Evolutionary conservation across 495 filamentous ascomycete genomes (phyloP).

Genomic region (Sabuloglossum arenarium): DNA sequence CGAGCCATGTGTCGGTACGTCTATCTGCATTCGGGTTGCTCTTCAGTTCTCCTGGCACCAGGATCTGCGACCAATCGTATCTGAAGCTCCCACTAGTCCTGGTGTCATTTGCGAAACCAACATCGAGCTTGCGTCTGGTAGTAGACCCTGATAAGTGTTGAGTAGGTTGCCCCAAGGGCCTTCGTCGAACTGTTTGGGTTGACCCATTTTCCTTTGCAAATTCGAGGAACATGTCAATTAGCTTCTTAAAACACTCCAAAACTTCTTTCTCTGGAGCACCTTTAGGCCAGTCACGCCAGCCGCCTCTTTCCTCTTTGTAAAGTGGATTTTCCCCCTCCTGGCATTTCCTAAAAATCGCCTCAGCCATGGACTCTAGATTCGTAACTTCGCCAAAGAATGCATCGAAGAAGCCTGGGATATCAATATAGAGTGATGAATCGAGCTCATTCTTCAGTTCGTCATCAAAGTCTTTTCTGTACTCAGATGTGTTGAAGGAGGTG

Average conservation of each 20-base stretch:
- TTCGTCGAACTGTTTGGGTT: slow-evolving; percentile 3
- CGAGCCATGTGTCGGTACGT: too few relatives aligned
- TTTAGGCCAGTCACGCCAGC: slow-evolving; percentile 1
- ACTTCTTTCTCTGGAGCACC: not conserved
- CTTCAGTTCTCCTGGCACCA: slow-evolving; percentile 24
- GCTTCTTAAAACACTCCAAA: not conserved
- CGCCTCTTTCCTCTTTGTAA: not conserved
- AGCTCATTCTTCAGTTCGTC: too few relatives aligned
- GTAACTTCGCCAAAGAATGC: not conserved
- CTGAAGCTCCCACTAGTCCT: slow-evolving; percentile 9
- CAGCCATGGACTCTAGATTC: not conserved
- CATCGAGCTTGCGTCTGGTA: slow-evolving; percentile 22
- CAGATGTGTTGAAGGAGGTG: too few relatives aligned
- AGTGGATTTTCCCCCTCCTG: not conserved
- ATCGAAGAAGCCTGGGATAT: not conserved
- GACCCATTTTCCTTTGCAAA: not conserved
- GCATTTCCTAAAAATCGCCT: too few relatives aligned
- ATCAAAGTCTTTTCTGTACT: too few relatives aligned
- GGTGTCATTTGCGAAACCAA: slow-evolving; percentile 20
- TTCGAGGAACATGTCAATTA: not conserved
- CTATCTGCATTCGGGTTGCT: slow-evolving; percentile 24
- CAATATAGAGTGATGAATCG: too few relatives aligned
- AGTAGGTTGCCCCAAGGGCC: slow-evolving; percentile 18
- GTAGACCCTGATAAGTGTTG: slow-evolving; percentile 19
- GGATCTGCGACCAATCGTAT: slow-evolving; percentile 25